These are phyloP conservation scores for Cardiospermum halicacabum DNA, from an alignment of 345 rosid genomes.

Conservation along the genomic window DNA sequence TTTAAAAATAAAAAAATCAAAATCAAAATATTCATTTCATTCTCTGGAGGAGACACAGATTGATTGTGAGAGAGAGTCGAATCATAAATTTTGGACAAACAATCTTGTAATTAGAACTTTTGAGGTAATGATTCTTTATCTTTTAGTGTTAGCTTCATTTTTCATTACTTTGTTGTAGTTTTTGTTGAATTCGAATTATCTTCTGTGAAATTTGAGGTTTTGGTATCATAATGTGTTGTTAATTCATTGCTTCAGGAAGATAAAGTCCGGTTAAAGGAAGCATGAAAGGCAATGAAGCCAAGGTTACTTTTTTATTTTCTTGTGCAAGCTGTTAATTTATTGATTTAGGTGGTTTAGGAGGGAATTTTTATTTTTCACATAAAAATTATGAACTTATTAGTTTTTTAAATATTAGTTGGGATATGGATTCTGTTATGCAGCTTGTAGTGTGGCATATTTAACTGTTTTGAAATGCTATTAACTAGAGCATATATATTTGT, in stretches of 20 bases:
- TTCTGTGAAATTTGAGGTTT: neutral
- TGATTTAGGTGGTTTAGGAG: neutral
- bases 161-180: neutral
- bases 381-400: neutral
- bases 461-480: neutral
- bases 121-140: neutral
- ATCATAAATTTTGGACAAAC: neutral
- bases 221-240: slow-evolving; percentile 1
- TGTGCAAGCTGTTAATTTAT: neutral
- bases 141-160: neutral
- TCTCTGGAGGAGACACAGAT: neutral
- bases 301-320: slow-evolving; percentile 15
- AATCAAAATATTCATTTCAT: neutral
- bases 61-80: too few relatives aligned
- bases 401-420: neutral
- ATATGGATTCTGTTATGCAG: neutral
- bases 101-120: neutral
- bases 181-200: neutral
- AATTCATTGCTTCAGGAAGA: slow-evolving; percentile 1
- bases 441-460: neutral
- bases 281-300: slow-evolving; percentile 37
- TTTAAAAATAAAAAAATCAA: neutral
- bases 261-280: slow-evolving; percentile 1
- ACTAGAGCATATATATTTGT: neutral
- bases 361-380: neutral